Percentiles rank a stretch among this genome's conserved stretches.
These are phyloP conservation scores for Puccinia coronata DNA, from an alignment of 1,284 basidiomycete genomes.

Conservation along the genomic window DNA sequence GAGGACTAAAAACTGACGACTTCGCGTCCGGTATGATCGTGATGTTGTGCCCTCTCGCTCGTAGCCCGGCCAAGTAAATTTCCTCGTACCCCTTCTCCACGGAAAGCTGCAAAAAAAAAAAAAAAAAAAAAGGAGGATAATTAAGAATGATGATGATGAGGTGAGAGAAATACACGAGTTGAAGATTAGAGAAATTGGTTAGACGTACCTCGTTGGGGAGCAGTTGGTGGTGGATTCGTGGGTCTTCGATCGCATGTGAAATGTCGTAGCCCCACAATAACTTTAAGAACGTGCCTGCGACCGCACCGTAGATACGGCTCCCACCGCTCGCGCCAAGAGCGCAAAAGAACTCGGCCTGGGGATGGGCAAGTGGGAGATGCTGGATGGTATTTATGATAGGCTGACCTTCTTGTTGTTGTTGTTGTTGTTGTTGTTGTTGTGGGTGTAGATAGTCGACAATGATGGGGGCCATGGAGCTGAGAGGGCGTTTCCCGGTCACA, in stretches of 20 bases:
- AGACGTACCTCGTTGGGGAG: constrained; percentile 64
- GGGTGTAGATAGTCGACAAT: constrained; percentile 72
- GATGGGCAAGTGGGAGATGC: no score
- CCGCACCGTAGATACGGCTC: constrained; percentile 75
- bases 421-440: no score
- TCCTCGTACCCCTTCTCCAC: constrained; percentile 35
- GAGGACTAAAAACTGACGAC: no score
- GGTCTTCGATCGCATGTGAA: constrained; percentile 76
- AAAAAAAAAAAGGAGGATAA: neutral
- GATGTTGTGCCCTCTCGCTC: constrained; percentile 33
- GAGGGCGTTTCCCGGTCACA: constrained; percentile 76
- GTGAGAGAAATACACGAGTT: neutral
- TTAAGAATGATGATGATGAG: neutral
- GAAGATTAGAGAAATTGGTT: no score
- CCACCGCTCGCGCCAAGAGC: constrained; percentile 82
- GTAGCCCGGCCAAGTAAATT: constrained; percentile 23
- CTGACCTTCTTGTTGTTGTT: no score
- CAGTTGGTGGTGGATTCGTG: constrained; percentile 86
- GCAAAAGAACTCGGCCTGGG: constrained; percentile 25
- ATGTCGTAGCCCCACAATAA: constrained; percentile 78
- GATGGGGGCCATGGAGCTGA: constrained; percentile 78
- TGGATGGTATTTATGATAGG: constrained; percentile 54
- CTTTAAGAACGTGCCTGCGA: constrained; percentile 80
- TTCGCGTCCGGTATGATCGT: constrained; percentile 10
- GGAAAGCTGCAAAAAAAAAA: neutral